These are phyloP conservation scores for Linnemannia exigua DNA, from an alignment of 192 early-diverging fungal genomes.

Conservation along the genomic window DNA sequence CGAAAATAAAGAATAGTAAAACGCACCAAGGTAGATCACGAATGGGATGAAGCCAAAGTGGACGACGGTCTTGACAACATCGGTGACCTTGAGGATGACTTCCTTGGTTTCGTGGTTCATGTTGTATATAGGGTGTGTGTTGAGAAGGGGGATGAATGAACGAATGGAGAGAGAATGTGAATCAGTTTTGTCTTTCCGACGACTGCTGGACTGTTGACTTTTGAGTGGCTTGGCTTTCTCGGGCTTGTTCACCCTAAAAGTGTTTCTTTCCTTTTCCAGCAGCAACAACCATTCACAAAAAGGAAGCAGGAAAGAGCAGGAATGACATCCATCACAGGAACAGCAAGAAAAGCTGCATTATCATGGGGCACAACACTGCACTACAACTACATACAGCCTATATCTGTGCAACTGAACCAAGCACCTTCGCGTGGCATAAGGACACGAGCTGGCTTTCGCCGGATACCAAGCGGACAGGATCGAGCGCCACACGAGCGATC, in stretches of 20 bases:
- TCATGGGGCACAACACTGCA: neutral
- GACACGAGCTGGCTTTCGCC: slow-evolving; percentile 21
- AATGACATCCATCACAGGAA: slow-evolving; percentile 26
- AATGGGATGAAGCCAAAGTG: slow-evolving; percentile 75
- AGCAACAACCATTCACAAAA: neutral
- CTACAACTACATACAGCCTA: neutral
- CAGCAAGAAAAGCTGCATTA: neutral
- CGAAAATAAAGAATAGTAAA: slow-evolving; percentile 1
- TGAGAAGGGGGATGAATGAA: neutral
- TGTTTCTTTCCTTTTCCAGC: neutral
- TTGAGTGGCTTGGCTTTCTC: slow-evolving; percentile 23
- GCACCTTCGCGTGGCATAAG: slow-evolving; percentile 21
- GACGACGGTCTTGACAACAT: slow-evolving; percentile 69
- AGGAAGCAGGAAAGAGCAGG: neutral
- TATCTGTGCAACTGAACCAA: neutral
- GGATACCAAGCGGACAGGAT: slow-evolving; percentile 9
- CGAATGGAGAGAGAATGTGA: neutral
- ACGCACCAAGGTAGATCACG: slow-evolving; percentile 70
- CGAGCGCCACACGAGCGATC: slow-evolving; percentile 1
- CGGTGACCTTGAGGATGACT: slow-evolving; percentile 64
- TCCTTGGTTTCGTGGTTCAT: slow-evolving; percentile 69
- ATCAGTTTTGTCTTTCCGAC: slow-evolving; percentile 10
- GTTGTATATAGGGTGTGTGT: slow-evolving; percentile 18
- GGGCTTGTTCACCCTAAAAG: neutral
- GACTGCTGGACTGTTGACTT: slow-evolving; percentile 23